Evolutionary conservation across 176 grass and related monocot genomes (phyloP), one percentile per base, ranked within the genome.

Genomic region (Zoysia pacifica): DNA sequence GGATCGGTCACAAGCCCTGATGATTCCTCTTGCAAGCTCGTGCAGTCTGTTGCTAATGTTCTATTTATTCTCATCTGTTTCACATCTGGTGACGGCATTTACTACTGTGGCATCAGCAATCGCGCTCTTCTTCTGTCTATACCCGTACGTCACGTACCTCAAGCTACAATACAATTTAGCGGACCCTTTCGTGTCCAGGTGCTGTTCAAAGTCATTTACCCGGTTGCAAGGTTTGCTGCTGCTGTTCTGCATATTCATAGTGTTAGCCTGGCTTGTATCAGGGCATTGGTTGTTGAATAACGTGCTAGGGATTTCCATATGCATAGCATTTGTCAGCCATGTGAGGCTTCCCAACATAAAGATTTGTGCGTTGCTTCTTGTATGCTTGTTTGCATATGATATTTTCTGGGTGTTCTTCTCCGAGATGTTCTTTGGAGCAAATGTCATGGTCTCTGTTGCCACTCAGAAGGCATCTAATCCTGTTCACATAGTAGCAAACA

Each of bases 391-490:
- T 70, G 75, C 95, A 41, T 99, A 99, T 6, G 92, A 99, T 76
- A 90, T 99, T 72, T 99, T 99, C 73, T 95, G 96, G 96, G 96
- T 95, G 41, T 99, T 99, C 84, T 99, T 99, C 84, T 99, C 96
- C 1, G 96, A 99, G 82, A 93, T 76, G 63, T 93, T 99, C 45
- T 99, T 99, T 15, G 96, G 92, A 78, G 92, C 96, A 70, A 99
- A 99, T 88, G 96, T 99, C 62, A 99, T 99, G 96, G 96, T 99
- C 9, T 99, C 92, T 35, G 96, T 99, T 50, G 96, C 96, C 78
- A 99, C 96, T 15, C 96, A 99, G 78, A 99, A 99, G 78, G 96
- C 96, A 62, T 91, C 92, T 75, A 99, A 99, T 79, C 96, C 96
- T 43, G 86, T 99, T 54, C 96, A 99, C 73, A 95, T 86, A 3